phyloP scores from a whole-genome alignment of 2,329 filamentous ascomycete genomes.

The Apiospora marii region DNA sequence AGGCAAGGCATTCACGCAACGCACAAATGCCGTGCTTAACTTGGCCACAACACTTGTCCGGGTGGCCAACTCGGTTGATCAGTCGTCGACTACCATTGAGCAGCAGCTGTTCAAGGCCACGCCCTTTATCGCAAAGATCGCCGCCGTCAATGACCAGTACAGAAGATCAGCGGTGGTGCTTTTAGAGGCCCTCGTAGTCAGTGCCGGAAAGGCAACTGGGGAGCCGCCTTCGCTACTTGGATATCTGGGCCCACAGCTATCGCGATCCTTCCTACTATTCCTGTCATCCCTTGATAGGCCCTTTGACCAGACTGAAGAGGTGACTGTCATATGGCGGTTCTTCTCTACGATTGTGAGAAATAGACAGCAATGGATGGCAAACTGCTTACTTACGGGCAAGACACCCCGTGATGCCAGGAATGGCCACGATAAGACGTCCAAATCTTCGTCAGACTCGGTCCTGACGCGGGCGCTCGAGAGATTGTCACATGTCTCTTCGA shows the following conservation, averaged over 20 bases:
- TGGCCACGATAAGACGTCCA: conserved; percentile 58
- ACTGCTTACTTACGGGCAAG: conserved; percentile 88
- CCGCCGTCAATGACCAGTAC: conserved; percentile 73
- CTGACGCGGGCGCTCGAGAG: conserved; percentile 77
- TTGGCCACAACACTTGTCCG: conserved; percentile 77
- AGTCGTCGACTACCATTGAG: conserved; percentile 72
- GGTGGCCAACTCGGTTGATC: conserved; percentile 69
- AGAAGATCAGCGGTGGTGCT: conserved; percentile 71
- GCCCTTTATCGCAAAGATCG: conserved; percentile 78
- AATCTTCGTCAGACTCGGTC: conserved; percentile 66
- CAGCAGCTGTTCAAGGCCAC: conserved; percentile 82
- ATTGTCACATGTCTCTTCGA: conserved; percentile 69
- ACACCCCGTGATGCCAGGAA: conserved; percentile 80
- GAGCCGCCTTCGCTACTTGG: conserved; percentile 95
- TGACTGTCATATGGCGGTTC: conserved; percentile 81
- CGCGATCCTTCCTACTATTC: conserved; percentile 83
- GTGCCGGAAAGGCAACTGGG: conserved; percentile 68
- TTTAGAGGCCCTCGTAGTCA: conserved; percentile 76
- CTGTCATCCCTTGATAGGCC: conserved; percentile 81
- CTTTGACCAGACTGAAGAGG: conserved; percentile 69
- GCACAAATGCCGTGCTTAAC: conserved; percentile 69
- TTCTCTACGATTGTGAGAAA: conserved; percentile 86
- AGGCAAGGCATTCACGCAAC: conserved; percentile 62
- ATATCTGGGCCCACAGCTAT: conserved; percentile 82
- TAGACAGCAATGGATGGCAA: conserved; percentile 94